Conservation (phyloP, 2,329 filamentous ascomycete species). For the Alternaria hordeiaustralica region DNA sequence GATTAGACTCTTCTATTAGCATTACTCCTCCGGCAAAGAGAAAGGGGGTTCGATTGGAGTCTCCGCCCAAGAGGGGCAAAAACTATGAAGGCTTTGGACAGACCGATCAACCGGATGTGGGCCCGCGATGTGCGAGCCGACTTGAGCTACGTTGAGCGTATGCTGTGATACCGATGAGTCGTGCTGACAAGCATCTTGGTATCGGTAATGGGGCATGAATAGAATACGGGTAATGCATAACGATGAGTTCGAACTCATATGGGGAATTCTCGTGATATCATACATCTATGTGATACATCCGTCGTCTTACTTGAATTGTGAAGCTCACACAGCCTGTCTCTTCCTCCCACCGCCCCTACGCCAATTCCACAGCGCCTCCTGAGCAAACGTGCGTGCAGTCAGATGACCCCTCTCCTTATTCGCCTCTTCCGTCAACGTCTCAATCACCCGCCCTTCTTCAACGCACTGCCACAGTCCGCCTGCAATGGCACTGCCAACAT, state of each 20-base stretch:
- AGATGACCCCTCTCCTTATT: conserved; percentile 71
- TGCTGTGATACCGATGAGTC: not conserved
- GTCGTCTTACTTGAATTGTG: no score
- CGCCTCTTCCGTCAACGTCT: conserved; percentile 79
- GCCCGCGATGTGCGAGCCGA: not conserved
- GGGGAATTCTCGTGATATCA: not conserved
- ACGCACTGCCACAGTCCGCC: conserved; percentile 84
- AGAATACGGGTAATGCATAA: not conserved
- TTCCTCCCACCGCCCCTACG: conserved; percentile 69
- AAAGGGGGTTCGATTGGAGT: not conserved
- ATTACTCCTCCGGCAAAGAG: not conserved
- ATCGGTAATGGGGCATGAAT: not conserved
- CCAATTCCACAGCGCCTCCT: conserved; percentile 91
- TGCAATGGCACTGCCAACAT: conserved; percentile 57
- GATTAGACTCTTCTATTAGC: not conserved
- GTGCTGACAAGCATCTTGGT: not conserved
- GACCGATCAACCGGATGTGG: not conserved
- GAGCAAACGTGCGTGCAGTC: conserved; percentile 82
- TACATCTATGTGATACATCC: not conserved
- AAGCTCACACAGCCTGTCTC: conserved; percentile 58
- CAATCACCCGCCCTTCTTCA: conserved; percentile 76
- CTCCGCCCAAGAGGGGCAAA: not conserved
- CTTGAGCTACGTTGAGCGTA: not conserved
- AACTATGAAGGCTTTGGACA: not conserved
- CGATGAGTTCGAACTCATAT: not conserved